Conservation (phyloP, 108 stramenopile genomes). For the Cyclotella cryptica region DNA sequence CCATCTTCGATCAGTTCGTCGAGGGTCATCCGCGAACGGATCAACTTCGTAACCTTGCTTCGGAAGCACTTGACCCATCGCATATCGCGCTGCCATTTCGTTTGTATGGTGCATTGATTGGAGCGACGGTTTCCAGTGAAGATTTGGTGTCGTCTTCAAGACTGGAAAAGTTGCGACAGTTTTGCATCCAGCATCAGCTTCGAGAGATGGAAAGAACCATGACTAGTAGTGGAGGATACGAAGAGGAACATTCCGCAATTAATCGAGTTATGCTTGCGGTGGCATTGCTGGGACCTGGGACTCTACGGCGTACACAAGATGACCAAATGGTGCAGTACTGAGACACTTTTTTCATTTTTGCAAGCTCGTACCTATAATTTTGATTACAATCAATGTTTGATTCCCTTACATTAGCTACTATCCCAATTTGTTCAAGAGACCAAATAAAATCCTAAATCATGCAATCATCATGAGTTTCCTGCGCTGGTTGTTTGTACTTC, state of each 20-base stretch:
- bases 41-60: neutral
- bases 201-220: neutral
- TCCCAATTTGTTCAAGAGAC: no score
- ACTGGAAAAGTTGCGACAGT: slow-evolving; percentile 6
- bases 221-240: neutral
- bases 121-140: slow-evolving; percentile 14
- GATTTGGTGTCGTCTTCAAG: neutral
- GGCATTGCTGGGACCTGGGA: slow-evolving; percentile 18
- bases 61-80: slow-evolving; percentile 17
- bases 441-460: no score
- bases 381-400: no score
- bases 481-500: no score
- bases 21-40: slow-evolving; percentile 15
- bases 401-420: no score
- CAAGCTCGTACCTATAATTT: neutral
- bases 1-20: slow-evolving; percentile 24
- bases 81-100: slow-evolving; percentile 27
- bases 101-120: slow-evolving; percentile 40
- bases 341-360: neutral
- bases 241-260: slow-evolving; percentile 22
- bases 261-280: slow-evolving; percentile 35
- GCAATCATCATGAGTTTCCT: no score
- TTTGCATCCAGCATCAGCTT: slow-evolving; percentile 12
- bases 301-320: neutral
- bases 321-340: slow-evolving; percentile 17